Conservation (phyloP, 2,329 filamentous ascomycete genomes). For the Fusarium tuaranense region DNA sequence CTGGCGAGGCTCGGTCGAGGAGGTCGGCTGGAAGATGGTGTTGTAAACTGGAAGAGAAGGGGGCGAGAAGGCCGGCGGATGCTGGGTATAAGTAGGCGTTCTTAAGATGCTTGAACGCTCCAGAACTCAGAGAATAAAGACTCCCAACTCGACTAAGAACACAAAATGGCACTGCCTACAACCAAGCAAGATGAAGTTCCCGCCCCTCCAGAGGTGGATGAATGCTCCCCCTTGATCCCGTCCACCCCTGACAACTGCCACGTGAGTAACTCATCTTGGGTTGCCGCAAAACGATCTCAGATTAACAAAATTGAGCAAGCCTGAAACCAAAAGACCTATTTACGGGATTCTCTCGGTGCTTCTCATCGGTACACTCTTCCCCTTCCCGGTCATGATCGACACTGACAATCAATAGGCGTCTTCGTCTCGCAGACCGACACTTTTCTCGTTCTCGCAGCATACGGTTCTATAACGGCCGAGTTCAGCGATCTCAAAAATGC, state of each 20-base stretch:
- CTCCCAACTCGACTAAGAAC: neutral
- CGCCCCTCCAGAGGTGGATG: neutral
- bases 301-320: neutral
- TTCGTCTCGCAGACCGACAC: constrained; percentile 21
- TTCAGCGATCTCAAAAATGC: constrained; percentile 16
- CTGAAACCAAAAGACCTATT: neutral
- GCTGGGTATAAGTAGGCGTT: neutral
- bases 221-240: neutral
- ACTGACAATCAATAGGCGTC: constrained; percentile 7
- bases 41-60: neutral
- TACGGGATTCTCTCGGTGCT: neutral
- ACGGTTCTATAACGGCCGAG: constrained; percentile 10
- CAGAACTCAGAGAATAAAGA: neutral
- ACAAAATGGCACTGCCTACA: neutral
- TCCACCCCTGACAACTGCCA: neutral
- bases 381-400: too few relatives aligned
- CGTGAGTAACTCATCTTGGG: neutral
- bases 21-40: neutral
- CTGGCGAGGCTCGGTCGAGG: neutral
- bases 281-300: too few relatives aligned
- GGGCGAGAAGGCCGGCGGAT: neutral
- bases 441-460: constrained; percentile 19
- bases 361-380: neutral
- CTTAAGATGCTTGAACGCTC: neutral
- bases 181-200: neutral